Evolutionary conservation across 331 rosid species (phyloP).

Genomic region (Pyracantha coccinea): DNA sequence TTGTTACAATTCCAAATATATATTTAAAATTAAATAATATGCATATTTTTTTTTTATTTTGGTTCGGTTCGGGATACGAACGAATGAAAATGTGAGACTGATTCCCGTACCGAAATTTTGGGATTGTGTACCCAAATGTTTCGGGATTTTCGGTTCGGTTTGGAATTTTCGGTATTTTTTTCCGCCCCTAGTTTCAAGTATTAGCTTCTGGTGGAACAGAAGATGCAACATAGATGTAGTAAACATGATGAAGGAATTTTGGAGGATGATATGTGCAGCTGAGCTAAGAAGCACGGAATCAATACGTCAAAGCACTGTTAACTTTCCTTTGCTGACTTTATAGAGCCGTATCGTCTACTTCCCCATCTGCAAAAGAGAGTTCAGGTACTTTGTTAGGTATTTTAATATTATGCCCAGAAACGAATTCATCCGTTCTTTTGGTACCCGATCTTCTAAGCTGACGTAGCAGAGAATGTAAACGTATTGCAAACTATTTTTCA

Average conservation of each 20-base stretch:
- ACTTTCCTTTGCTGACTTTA: no score
- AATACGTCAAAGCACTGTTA: background rate
- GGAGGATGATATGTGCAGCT: background rate
- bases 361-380: background rate
- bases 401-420: background rate
- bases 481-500: background rate
- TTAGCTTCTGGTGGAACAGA: background rate
- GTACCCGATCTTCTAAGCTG: background rate
- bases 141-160: no score
- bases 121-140: no score
- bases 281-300: background rate
- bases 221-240: background rate
- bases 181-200: background rate
- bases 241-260: background rate
- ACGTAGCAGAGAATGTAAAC: background rate
- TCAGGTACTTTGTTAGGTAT: background rate
- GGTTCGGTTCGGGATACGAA: no score
- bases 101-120: no score
- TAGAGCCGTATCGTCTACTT: no score
- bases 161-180: no score
- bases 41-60: no score
- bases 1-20: no score
- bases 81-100: no score
- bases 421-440: background rate
- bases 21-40: no score